Percentiles rank a stretch among this genome's conserved stretches.
Conservation (phyloP, 116 monocot genomes). For the Zostera marina region DNA sequence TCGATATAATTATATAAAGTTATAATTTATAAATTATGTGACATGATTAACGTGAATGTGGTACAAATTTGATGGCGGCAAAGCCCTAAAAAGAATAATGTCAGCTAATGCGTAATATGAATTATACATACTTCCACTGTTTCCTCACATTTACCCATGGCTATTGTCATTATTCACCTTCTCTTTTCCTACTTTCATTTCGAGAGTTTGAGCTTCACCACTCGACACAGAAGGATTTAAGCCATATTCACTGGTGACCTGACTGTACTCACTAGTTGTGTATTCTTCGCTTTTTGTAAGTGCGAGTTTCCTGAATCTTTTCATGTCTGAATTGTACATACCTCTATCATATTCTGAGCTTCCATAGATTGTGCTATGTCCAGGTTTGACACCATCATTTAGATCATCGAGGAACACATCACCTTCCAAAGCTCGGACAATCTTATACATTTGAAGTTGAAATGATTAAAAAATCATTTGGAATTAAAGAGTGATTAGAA, state of each 20-base stretch:
- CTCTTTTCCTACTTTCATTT: constrained; percentile 29
- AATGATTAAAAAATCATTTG: not conserved
- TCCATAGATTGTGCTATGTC: constrained; percentile 37
- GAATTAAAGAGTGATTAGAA: not conserved
- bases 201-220: constrained; percentile 25
- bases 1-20: too few relatives aligned
- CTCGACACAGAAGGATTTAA: constrained; percentile 31
- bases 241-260: constrained; percentile 45
- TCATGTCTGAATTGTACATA: constrained; percentile 35
- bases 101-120: too few relatives aligned
- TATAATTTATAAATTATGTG: too few relatives aligned
- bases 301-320: constrained; percentile 48
- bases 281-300: constrained; percentile 21
- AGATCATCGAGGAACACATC: constrained; percentile 59
- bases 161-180: constrained; percentile 26
- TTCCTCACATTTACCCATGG: constrained; percentile 10
- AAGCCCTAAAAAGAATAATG: too few relatives aligned
- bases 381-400: constrained; percentile 52
- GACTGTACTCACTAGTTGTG: constrained; percentile 38
- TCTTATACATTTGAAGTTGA: constrained; percentile 17
- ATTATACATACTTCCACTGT: not conserved
- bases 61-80: too few relatives aligned
- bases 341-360: constrained; percentile 31
- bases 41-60: too few relatives aligned
- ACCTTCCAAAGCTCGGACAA: constrained; percentile 72